Base-by-base conservation (phyloP, 768 basidiomycete species). In the Suillus clintonianus region DNA sequence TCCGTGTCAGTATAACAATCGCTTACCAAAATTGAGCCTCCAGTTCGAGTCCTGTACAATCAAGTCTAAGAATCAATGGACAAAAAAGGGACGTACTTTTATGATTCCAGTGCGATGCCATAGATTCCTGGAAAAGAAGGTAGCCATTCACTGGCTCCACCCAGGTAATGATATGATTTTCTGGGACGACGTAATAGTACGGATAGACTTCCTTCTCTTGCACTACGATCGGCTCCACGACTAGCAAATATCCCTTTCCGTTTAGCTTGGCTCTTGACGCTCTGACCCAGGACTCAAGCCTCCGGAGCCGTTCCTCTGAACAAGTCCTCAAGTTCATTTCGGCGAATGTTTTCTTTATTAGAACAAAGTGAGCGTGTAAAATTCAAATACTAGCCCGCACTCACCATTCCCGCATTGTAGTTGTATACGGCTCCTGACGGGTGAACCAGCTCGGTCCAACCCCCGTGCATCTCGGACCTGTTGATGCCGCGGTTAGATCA, bases 101-200 rank as follows among this genome's bases (percentile, higher is more conserved):
- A 2, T 60, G 32, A 6, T 48, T 42, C 59, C 45, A 60, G 13
- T 48, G 27, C 43, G 1, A 19, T 0, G 1, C 27, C 50, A 8
- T 24, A 34, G n/a, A 60, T 34, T 48, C 59, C n/a, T 60, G 43
- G 14, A 60, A 60, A 13, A 60, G 47, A 37, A 60, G 19, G 27
- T 19, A 30, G 5, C 13, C 47, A 22, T 60, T 6, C 11, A 60
- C 34, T n/a, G 13, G 32, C 5, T 45, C 10, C 0, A 32, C 3
- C 32, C 59, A 60, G 10, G 43, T 34, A 24, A 60, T 60, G 15
- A 41, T 47, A 19, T 14, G 14, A 30, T 34, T 50, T 13, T n/a
- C 37, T 7, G 9, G 59, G 32, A 32, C 45, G 0, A 48, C 43
- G n/a, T n/a, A n/a, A n/a, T n/a, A n/a, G n/a, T n/a, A n/a, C n/a